These are phyloP conservation scores for Globisporangium recalcitrans DNA, from an alignment of 352 stramenopile species.

Conservation along the genomic window DNA sequence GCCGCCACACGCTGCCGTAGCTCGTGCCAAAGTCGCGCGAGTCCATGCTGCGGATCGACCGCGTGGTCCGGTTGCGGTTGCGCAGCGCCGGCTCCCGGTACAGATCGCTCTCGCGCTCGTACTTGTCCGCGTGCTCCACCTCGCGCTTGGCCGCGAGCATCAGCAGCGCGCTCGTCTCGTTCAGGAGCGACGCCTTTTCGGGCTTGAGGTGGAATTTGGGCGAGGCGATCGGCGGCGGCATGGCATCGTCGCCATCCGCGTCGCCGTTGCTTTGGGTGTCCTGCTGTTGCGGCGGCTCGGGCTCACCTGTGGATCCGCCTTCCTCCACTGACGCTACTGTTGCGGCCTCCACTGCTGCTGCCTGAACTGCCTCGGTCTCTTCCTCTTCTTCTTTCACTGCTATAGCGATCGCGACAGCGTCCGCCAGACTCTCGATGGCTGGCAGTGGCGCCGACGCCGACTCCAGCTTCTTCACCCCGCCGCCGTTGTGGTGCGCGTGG, in stretches of 20 bases:
- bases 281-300: conserved; percentile 8
- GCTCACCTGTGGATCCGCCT: conserved; percentile 10
- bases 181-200: conserved; percentile 15
- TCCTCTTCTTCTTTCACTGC: background rate
- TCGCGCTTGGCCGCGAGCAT: conserved; percentile 34
- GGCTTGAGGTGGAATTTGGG: conserved; percentile 12
- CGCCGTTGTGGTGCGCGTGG: conserved; percentile 24
- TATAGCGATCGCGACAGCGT: conserved; percentile 12
- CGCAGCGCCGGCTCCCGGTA: conserved; percentile 72
- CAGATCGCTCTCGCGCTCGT: conserved; percentile 56
- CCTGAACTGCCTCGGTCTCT: background rate
- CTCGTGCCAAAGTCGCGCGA: conserved; percentile 4
- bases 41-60: conserved; percentile 10
- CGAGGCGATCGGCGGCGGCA: background rate
- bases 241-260: background rate
- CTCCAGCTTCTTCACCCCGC: conserved; percentile 10
- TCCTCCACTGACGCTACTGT: background rate
- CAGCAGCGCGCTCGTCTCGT: conserved; percentile 31
- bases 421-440: conserved; percentile 7
- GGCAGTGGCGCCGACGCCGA: conserved; percentile 1
- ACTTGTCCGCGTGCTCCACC: conserved; percentile 16
- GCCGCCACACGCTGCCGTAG: conserved; percentile 18
- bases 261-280: background rate
- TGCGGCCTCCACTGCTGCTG: background rate
- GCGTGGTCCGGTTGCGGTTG: conserved; percentile 18